Percentiles rank a stretch among this genome's conserved stretches.
phyloP scores from a whole-genome alignment of 2,329 filamentous ascomycete species.

The Ilyonectria robusta region DNA sequence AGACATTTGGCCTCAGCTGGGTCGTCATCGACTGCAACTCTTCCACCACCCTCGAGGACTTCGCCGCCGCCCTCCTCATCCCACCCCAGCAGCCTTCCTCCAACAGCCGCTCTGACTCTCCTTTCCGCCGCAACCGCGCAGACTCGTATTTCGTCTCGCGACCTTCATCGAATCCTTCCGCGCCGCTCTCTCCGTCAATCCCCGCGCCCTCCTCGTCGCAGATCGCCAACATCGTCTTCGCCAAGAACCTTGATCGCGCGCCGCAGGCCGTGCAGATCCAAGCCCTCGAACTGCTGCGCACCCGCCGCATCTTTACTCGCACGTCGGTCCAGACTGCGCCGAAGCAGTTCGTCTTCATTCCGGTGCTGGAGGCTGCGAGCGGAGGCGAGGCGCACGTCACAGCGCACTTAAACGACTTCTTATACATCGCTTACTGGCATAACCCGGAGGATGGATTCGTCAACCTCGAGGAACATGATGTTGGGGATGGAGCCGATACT shows the following conservation, averaged over 20 bases:
- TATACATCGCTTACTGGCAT: slow-evolving; percentile 92
- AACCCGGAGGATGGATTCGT: slow-evolving; percentile 79
- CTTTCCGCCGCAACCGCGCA: slow-evolving; percentile 43
- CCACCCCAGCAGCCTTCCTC: slow-evolving; percentile 42
- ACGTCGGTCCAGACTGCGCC: slow-evolving; percentile 82
- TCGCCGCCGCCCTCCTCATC: slow-evolving; percentile 78
- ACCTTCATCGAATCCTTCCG: slow-evolving; percentile 40
- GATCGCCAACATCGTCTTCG: slow-evolving; percentile 88
- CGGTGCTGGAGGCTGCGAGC: slow-evolving; percentile 70
- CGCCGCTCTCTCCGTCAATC: slow-evolving; percentile 49
- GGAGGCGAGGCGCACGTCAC: slow-evolving; percentile 66
- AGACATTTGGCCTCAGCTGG: slow-evolving; percentile 80
- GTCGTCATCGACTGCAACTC: slow-evolving; percentile 80
- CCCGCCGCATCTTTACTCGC: slow-evolving; percentile 82
- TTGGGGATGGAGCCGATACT: slow-evolving; percentile 50
- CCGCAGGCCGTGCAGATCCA: slow-evolving; percentile 87
- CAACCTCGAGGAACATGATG: slow-evolving; percentile 76
- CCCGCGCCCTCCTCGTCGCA: slow-evolving; percentile 50
- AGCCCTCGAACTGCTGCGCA: slow-evolving; percentile 82
- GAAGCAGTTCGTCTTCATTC: slow-evolving; percentile 84
- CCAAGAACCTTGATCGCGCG: slow-evolving; percentile 82
- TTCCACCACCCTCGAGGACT: slow-evolving; percentile 84
- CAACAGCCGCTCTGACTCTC: slow-evolving; percentile 45
- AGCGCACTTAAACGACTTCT: slow-evolving; percentile 80
- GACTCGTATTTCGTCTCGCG: slow-evolving; percentile 51